Percentiles rank a stretch among this genome's conserved stretches.
Conservation (phyloP, 2,329 filamentous ascomycete species). For the Parascedosporium putredinis region DNA sequence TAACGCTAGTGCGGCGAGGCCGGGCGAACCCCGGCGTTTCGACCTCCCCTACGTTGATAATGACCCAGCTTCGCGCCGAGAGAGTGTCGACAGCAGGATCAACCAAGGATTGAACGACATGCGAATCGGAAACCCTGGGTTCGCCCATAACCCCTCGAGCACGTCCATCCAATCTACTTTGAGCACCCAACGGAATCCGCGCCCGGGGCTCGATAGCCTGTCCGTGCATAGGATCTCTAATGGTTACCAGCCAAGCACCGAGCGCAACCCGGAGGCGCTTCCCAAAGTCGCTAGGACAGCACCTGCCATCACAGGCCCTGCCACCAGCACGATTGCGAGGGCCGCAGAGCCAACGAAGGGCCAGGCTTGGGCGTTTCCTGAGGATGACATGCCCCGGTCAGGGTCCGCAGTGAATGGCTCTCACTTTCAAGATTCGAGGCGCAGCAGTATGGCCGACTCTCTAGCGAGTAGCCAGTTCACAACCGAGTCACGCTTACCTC, state of each 20-base stretch:
- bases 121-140: constrained; percentile 59
- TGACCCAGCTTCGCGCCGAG: constrained; percentile 48
- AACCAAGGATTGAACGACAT: constrained; percentile 62
- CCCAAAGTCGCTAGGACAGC: constrained; percentile 52
- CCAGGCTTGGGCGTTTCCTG: constrained; percentile 75
- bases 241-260: constrained; percentile 50
- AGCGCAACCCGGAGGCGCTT: constrained; percentile 43
- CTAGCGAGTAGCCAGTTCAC: constrained; percentile 73
- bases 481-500: constrained; percentile 59
- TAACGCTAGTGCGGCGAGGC: constrained; percentile 20
- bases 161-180: constrained; percentile 63
- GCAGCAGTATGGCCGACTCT: constrained; percentile 68
- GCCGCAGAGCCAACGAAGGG: constrained; percentile 73
- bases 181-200: constrained; percentile 55
- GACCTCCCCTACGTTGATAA: constrained; percentile 28
- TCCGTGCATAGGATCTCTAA: constrained; percentile 53
- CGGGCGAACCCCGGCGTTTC: constrained; percentile 31
- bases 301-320: constrained; percentile 65
- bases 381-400: constrained; percentile 51
- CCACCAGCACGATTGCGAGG: constrained; percentile 50
- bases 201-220: constrained; percentile 38
- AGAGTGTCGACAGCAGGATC: constrained; percentile 72
- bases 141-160: constrained; percentile 68
- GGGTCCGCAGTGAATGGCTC: constrained; percentile 30
- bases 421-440: constrained; percentile 52